Evolutionary conservation across 345 rosid genomes (phyloP), one percentile per base, ranked within the genome.

Genomic region (Bruguiera gymnorhiza): DNA sequence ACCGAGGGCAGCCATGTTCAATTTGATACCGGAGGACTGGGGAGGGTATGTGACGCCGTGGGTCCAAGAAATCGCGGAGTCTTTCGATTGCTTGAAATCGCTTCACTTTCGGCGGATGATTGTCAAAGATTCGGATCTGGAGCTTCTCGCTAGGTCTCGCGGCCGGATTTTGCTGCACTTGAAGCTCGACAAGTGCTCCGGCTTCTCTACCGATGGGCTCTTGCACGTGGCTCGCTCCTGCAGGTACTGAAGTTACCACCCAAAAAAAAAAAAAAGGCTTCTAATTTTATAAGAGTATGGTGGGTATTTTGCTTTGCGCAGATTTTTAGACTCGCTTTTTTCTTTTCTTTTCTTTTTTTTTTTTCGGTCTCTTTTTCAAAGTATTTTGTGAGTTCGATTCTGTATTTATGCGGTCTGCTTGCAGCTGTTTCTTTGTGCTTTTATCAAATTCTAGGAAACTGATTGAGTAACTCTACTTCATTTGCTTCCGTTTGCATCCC

Each of bases 1-100:
- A 81, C 97, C 97, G 0, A 53, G 99, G 69, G 97, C 97, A 0
- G 97, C 99, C 19, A 92, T 95, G 99, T 92, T 95, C 60, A 92
- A 92, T 67, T 74, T 89, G 36, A 95, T 95, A 31, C 99, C 97
- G 0, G 97, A 92, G 80, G 85, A 92, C 67, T 92, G 99, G 99
- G 99, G 99, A 5, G 99, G 99, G 0, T 80, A 71, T 24, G 90
- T 86, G 2, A 83, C 86, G 5, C 97, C 96, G 0, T 95, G 97
- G 97, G 87, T 89, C 6, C 58, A 63, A 0, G 94, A 81, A 78
- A 89, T 95, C 11, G 76, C 88, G 0, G 36, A 9, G 7, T 80
- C 39, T 0, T 77, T 95, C 3, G 73, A 77, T 67, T 84, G 82
- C 78, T 84, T 95, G 70, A 90, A 77, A 62, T 82, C 89, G 0